A percentile compares a stretch with the other conserved stretches of the same genome.
phyloP scores from a whole-genome alignment of 148 eudicot genomes.

The Rhododendron ovatum region DNA sequence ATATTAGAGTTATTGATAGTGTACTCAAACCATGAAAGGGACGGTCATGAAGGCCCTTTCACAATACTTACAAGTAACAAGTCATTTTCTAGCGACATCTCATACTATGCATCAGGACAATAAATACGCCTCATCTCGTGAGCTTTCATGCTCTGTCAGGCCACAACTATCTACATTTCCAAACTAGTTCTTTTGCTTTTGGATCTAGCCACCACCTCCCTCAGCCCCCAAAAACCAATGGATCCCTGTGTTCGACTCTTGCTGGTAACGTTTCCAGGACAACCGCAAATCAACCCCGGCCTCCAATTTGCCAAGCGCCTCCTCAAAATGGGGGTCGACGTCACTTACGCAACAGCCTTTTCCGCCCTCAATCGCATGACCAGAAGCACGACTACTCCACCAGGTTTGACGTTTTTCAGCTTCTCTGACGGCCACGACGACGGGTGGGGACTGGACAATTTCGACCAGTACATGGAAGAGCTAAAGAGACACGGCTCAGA shows the following conservation, averaged over 20 bases:
- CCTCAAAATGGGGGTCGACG: slow-evolving; percentile 19
- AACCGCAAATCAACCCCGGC: slow-evolving; percentile 55
- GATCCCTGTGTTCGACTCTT: slow-evolving; percentile 20
- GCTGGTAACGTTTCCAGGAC: slow-evolving; percentile 26
- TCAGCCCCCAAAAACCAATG: slow-evolving; percentile 8
- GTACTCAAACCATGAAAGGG: too few species aligned
- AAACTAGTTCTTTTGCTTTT: background rate
- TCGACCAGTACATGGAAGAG: slow-evolving; percentile 7
- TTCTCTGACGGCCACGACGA: slow-evolving; percentile 40
- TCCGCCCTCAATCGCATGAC: slow-evolving; percentile 11
- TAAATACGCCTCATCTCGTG: too few species aligned
- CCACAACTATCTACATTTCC: background rate
- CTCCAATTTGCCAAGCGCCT: slow-evolving; percentile 52
- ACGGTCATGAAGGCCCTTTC: too few species aligned
- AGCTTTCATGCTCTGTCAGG: background rate
- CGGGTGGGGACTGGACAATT: slow-evolving; percentile 4
- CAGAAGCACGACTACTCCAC: slow-evolving; percentile 11
- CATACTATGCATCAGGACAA: too few species aligned
- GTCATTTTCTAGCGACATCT: too few species aligned
- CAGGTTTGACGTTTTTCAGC: background rate
- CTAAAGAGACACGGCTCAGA: slow-evolving; percentile 15
- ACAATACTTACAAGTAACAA: too few species aligned
- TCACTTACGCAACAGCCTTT: slow-evolving; percentile 38
- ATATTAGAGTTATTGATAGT: too few species aligned
- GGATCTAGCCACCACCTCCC: background rate